phyloP scores from a whole-genome alignment of 2,329 filamentous ascomycete genomes.

The Xylaria sp. region DNA sequence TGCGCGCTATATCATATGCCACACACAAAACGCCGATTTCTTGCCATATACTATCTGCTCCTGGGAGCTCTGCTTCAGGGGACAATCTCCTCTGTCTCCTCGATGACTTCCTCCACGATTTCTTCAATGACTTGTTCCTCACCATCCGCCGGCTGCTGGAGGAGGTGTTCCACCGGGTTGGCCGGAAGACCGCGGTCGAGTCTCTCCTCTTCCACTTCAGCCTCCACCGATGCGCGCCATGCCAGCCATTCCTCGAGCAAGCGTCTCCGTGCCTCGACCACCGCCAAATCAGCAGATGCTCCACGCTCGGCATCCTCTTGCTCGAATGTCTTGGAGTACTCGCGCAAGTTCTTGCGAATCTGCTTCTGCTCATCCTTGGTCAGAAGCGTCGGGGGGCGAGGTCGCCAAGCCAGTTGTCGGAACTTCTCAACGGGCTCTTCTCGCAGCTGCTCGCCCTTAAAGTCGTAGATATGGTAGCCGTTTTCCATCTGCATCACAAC shows the following conservation, averaged over 20 bases:
- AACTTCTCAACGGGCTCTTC: constrained; percentile 95
- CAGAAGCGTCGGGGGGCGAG: constrained; percentile 83
- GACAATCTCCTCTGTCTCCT: constrained; percentile 78
- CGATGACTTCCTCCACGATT: constrained; percentile 74
- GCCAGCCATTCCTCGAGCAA: constrained; percentile 83
- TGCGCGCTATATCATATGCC: constrained; percentile 22
- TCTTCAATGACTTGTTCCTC: constrained; percentile 82
- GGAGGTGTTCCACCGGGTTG: constrained; percentile 57
- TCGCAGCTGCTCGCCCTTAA: constrained; percentile 80
- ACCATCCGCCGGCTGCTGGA: constrained; percentile 56
- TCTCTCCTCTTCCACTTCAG: constrained; percentile 67
- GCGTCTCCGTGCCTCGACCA: constrained; percentile 79
- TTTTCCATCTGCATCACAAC: constrained; percentile 80
- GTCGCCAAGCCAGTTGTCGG: constrained; percentile 95
- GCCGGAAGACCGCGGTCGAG: constrained; percentile 60
- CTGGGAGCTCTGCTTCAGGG: constrained; percentile 15
- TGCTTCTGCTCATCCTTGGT: constrained; percentile 96
- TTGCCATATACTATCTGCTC: constrained; percentile 11
- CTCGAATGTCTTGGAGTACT: constrained; percentile 92
- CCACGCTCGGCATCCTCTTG: constrained; percentile 92
- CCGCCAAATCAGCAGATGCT: constrained; percentile 87
- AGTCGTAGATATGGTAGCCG: constrained; percentile 96
- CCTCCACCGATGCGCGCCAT: constrained; percentile 71
- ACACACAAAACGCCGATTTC: constrained; percentile 26
- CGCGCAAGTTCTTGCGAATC: constrained; percentile 95